Percentiles rank a stretch among this genome's conserved stretches.
Conservation (phyloP, 2,329 filamentous ascomycete species). For the Lasiodiplodia hormozganensis region DNA sequence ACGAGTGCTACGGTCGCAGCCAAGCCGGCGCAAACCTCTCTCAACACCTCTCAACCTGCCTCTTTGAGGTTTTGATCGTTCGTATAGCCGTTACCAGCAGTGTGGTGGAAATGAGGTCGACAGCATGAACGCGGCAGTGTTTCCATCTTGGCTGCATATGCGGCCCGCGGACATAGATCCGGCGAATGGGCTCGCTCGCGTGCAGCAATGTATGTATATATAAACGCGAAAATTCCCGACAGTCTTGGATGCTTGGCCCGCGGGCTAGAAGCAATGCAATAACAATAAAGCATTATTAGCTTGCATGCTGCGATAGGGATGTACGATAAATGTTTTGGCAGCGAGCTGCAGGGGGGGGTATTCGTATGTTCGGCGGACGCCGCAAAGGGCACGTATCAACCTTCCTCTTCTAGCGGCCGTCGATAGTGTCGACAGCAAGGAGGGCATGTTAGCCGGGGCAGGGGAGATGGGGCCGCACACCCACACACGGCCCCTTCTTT, state of each 20-base stretch:
- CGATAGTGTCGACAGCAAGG: neutral
- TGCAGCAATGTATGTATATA: neutral
- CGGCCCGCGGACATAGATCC: neutral
- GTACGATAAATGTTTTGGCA: too few relatives aligned
- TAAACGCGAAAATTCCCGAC: too few relatives aligned
- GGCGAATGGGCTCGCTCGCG: conserved; percentile 10
- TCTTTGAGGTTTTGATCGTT: neutral
- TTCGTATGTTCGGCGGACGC: neutral
- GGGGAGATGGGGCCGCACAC: too few relatives aligned
- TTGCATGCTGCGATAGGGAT: too few relatives aligned
- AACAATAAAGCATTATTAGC: too few relatives aligned
- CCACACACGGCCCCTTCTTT: too few relatives aligned
- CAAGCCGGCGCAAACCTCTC: neutral
- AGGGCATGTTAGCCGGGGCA: neutral
- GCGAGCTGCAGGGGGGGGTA: too few relatives aligned
- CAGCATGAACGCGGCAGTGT: neutral
- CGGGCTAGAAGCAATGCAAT: too few relatives aligned
- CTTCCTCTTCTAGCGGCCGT: neutral
- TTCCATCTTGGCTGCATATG: neutral
- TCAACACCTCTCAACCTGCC: conserved; percentile 1
- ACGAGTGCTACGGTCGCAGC: neutral
- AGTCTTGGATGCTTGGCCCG: too few relatives aligned
- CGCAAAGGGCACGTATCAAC: neutral
- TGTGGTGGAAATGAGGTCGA: conserved; percentile 11
- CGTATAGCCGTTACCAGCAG: neutral